Base-by-base conservation (phyloP, 768 basidiomycete species). In the Daedaleopsis sinensis region DNA sequence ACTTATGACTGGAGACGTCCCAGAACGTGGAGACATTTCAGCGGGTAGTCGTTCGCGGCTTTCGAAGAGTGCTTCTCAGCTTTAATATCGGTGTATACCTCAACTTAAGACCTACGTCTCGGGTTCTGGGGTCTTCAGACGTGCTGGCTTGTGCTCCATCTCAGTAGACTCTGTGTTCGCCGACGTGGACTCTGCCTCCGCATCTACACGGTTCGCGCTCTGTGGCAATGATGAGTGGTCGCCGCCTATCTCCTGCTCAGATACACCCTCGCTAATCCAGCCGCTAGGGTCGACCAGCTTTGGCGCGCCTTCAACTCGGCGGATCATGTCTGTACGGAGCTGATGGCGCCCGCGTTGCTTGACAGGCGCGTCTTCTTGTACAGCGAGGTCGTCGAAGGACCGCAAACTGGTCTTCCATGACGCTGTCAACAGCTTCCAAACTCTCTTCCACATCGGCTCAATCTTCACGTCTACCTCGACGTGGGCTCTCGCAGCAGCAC, bases 221-320 rank as follows among this genome's bases (percentile, higher is more conserved):
- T 24, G 51, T 18, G 53, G n/a, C 21, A 38, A 52, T 36, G 61
- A 55, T 60, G 63, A 43, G 63, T 47, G 49, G 27, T 32, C 27
- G 48, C 61, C 66, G 61, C 59, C 70, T 42, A 70, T 52, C 38
- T 4, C 73, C 23, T 62, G 73, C 2, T 71, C 67, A 9, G 72
- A 57, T 3, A 68, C 58, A 47, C 78, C 80, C 61, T 85, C 82
- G 56, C 80, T 84, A 23, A 91, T 80, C 82, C 80, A 84, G 6
- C 91, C 91, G 65, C 84, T 92, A 3, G 91, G 91, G 68, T 92
- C 82, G 24, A 93, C 79, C 1, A 82, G 84, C 69, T 84, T 85
- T 7, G 88, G 90, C 1, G 84, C 82, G 50, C 81, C 82, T 59
- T 90, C 84, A 78, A 89, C 81, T 52, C 91, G 79, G 35, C 85